Base-by-base conservation (phyloP, 768 basidiomycete genomes). In the Fistulinella prunicolor region DNA sequence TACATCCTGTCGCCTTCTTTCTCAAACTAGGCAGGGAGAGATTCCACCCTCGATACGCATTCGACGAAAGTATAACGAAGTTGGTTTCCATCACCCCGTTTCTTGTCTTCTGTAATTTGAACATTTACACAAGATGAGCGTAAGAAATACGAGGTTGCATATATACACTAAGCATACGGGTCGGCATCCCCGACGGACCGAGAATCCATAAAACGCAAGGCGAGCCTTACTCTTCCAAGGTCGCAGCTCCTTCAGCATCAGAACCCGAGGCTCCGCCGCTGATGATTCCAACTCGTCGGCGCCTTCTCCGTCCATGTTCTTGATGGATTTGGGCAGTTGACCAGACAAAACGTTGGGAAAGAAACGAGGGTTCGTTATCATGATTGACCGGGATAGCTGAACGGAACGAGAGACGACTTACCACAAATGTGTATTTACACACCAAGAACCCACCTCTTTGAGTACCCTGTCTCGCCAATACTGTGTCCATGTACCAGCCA, bases 371-470 rank as follows among this genome's bases (percentile, higher is more conserved):
- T 12, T 9, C 9, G 12, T 4, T 6, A 10, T 53, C 45, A n/a
- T n/a, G n/a, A n/a, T n/a, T n/a, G n/a, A 29, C 8, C 7, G 19
- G 30, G 10, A 19, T 1, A 6, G 1, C n/a, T 2, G 22, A 38
- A 9, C n/a, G 5, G 35, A 21, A 32, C 30, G 8, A 20, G 2
- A 24, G 36, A 9, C 30, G 2, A 59, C 75, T 49, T 43, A 90
- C 89, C 70, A 86, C 82, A 64, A 96, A 88, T 0, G 84, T 81
- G 59, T 79, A 94, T 63, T 91, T 89, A 72, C 93, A 95, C 21
- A 96, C 90, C 29, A 83, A 71, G 61, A 78, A 85, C 1, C 89
- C 87, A 32, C 81, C 73, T 0, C 74, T 64, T 86, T 85, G 35
- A 85, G 61, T 0, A 92, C 92, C 50, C 70, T 72, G 53, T 85